phyloP scores from a whole-genome alignment of 2,329 filamentous ascomycete species.

The Clonostachys sp. region DNA sequence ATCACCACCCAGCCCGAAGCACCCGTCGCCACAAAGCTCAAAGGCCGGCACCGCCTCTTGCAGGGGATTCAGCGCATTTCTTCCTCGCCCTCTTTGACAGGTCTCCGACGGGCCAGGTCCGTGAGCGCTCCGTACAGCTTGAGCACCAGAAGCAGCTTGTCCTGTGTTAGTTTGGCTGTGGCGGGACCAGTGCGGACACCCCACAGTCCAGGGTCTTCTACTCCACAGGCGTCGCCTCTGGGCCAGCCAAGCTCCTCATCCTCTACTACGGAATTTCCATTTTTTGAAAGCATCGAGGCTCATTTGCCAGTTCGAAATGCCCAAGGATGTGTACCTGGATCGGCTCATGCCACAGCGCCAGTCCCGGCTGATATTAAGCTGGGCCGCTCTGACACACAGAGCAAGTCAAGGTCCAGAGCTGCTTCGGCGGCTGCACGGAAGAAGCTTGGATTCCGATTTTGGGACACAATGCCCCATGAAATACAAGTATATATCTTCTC shows the following conservation, averaged over 20 bases:
- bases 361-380: conserved; percentile 60
- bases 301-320: conserved; percentile 52
- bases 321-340: conserved; percentile 35
- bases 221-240: conserved; percentile 34
- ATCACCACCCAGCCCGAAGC: too few relatives aligned
- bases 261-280: conserved; percentile 34
- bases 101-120: conserved; percentile 59
- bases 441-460: conserved; percentile 56
- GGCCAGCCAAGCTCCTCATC: conserved; percentile 23
- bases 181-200: conserved; percentile 20
- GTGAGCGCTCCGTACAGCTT: conserved; percentile 61
- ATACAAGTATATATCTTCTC: conserved; percentile 73
- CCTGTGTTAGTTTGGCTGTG: conserved; percentile 48
- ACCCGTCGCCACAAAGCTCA: conserved; percentile 43
- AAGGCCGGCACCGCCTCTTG: conserved; percentile 65
- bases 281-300: conserved; percentile 34
- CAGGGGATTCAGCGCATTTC: conserved; percentile 76
- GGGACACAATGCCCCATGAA: conserved; percentile 78
- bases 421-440: conserved; percentile 14
- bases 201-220: conserved; percentile 17
- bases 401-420: conserved; percentile 10
- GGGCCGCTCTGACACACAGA: conserved; percentile 20
- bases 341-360: conserved; percentile 45
- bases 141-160: conserved; percentile 43
- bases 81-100: conserved; percentile 69